Conservation (phyloP, 441 rosid species). For the Gossypium gossypioides region DNA sequence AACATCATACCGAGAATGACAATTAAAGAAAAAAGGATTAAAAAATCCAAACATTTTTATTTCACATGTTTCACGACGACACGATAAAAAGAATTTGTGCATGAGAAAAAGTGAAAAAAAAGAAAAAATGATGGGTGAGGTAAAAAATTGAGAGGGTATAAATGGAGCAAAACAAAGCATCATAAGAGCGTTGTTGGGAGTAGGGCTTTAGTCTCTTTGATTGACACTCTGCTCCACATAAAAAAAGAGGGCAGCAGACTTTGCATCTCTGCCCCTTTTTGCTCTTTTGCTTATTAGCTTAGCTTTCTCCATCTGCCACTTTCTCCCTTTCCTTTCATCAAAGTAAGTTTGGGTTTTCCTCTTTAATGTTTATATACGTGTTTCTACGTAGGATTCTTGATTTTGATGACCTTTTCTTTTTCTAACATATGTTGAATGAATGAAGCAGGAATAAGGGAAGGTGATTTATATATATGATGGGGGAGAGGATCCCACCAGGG, state of each 20-base stretch:
- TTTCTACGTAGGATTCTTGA: slow-evolving; percentile 14
- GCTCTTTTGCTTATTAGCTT: slow-evolving; percentile 9
- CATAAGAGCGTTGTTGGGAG: slow-evolving; percentile 29
- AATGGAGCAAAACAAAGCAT: slow-evolving; percentile 26
- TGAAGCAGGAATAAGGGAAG: not conserved
- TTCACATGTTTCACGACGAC: not conserved
- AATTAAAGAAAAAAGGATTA: not conserved
- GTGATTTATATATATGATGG: slow-evolving; percentile 39
- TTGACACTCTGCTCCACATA: slow-evolving; percentile 21
- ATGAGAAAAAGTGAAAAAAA: no score
- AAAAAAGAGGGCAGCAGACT: slow-evolving; percentile 16
- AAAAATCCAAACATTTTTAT: not conserved
- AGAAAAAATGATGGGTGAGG: not conserved
- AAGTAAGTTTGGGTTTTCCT: slow-evolving; percentile 12
- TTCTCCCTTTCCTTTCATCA: slow-evolving; percentile 8
- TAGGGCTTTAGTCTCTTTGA: slow-evolving; percentile 44
- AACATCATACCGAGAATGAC: not conserved
- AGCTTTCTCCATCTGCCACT: slow-evolving; percentile 11
- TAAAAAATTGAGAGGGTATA: slow-evolving; percentile 13
- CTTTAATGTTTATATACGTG: not conserved
- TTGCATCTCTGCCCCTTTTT: slow-evolving; percentile 17
- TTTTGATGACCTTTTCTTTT: not conserved
- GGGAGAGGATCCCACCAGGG: slow-evolving; percentile 76
- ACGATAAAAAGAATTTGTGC: not conserved
- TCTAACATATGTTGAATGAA: not conserved